Evolutionary conservation across 331 rosid genomes (phyloP), one percentile per base, ranked within the genome.

Genomic region (Cydonia oblonga): DNA sequence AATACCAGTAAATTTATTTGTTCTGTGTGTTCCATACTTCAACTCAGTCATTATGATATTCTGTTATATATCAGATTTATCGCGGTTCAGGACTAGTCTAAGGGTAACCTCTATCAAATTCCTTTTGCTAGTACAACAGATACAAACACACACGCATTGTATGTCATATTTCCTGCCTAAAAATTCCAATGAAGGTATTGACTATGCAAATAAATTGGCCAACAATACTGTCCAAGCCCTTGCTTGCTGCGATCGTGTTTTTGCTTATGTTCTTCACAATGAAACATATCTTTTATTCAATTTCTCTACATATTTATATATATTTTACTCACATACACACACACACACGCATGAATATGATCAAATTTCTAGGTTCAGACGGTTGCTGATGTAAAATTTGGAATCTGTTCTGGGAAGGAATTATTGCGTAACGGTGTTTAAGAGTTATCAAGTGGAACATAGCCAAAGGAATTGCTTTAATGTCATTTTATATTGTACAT

Each of bases 341-440:
- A 53, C 15, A 56, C 29, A 56, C 29, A 56, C 29, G 22, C 29
- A 57, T 35, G 22, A 19, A 67, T 13, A 64, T 28, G 52, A 23
- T 63, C 14, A 33, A 64, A 33, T 79, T 69, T 68, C 32, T 61
- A 11, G 14, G 28, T 64, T 78, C 72, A 53, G 66, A 59, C 25
- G 25, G 22, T 32, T 62, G 14, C 52, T 56, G 33, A 62, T 26
- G 35, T 24, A 9, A 33, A 38, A 28, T 5, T 46, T 78, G n/a
- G 69, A 62, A 74, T 76, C 32, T 64, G 59, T 59, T 9, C 30
- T 15, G 22, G 6, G 15, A 33, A 20, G 29, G 14, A 72, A 32
- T 24, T 73, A 38, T 18, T 72, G 57, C 46, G 18, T 40, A 20
- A 4, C 2, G 14, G 62, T 52, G 10, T 35, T 52, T 53, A 29